Evolutionary conservation across 805 yeast species (phyloP), one percentile per base, ranked within the genome.

Genomic region (Wickerhamiella brachini): DNA sequence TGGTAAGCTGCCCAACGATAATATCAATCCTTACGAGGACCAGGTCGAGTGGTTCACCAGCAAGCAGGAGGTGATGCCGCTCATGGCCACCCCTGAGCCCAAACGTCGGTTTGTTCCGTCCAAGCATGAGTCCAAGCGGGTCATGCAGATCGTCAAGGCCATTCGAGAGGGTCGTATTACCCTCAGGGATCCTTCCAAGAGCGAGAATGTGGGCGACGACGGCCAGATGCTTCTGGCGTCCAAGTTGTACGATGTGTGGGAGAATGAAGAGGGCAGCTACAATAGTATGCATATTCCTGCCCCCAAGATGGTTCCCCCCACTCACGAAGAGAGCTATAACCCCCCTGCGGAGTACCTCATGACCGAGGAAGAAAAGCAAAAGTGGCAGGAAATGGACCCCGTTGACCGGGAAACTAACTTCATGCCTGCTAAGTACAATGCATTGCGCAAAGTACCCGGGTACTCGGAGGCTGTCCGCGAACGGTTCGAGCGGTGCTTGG

Each of bases 71-170:
- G 70, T 79, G 20, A 89, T 85, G 94, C 98, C 98, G 4, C 74
- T 93, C 54, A 79, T 87, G 24, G 95, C 96, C 0, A 81, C 79
- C 15, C 97, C 97, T 10, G 99, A 93, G 71, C 98, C 99, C 51
- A 93, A 93, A 71, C 79, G 97, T 66, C 78, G 99, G 65, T 93
- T 93, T 62, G 85, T 87, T 54, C 98, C 97, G 22, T 90, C 97
- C 12, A 88, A 88, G 65, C 90, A 88, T 66, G 99, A 93, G 72
- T 97, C 97, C 37, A 86, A 87, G 71, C 76, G 94, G 66, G 81
- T 93, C 48, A 89, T 90, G 97, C 93, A 93, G 73, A 81, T 93
- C 55, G 99, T 93, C 24, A 77, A 80, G 57, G 98, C 98, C 41
- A 93, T 93, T 54, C 80, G 98, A 69, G 96, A 90, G 62, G 99